Conservation (phyloP, 331 rosid genomes). For the Phaseolus coccineus region DNA sequence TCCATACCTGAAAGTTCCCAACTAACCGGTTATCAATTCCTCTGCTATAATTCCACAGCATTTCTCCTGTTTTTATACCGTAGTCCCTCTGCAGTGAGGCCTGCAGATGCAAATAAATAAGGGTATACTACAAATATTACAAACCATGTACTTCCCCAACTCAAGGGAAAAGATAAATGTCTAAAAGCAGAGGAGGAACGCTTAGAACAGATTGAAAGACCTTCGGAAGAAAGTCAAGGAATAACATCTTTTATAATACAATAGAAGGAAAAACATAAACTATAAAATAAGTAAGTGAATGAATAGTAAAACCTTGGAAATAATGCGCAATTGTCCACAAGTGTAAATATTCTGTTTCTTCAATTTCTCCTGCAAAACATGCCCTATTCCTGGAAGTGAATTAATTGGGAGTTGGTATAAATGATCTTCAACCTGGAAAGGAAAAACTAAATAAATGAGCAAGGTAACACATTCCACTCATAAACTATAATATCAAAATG, state of each 20-base stretch:
- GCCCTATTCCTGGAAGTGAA: slow-evolving; percentile 92
- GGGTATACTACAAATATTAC: slow-evolving; percentile 40
- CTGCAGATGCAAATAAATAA: slow-evolving; percentile 58
- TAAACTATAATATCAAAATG: slow-evolving; percentile 34
- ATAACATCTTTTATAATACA: slow-evolving; percentile 32
- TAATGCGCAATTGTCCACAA: slow-evolving; percentile 75
- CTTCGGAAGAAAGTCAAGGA: slow-evolving; percentile 19
- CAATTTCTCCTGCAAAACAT: slow-evolving; percentile 79
- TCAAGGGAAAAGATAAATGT: slow-evolving; percentile 21
- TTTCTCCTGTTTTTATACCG: slow-evolving; percentile 88
- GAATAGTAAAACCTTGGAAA: slow-evolving; percentile 71
- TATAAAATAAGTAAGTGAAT: slow-evolving; percentile 24
- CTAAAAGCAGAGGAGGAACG: slow-evolving; percentile 17
- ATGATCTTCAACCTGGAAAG: slow-evolving; percentile 76
- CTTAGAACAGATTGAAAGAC: slow-evolving; percentile 36
- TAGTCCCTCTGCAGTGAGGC: slow-evolving; percentile 82
- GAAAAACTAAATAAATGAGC: slow-evolving; percentile 33
- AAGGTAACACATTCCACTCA: slow-evolving; percentile 36
- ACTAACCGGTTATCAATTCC: slow-evolving; percentile 90
- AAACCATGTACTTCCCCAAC: slow-evolving; percentile 23
- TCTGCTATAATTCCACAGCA: slow-evolving; percentile 87
- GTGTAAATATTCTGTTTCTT: slow-evolving; percentile 68
- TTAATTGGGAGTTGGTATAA: slow-evolving; percentile 76
- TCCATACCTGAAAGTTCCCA: slow-evolving; percentile 80
- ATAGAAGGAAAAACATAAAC: slow-evolving; percentile 26